A percentile compares a stretch with the other conserved stretches of the same genome.
These are phyloP conservation scores for Panellus pusillus DNA, from an alignment of 768 basidiomycete genomes.

Conservation along the genomic window DNA sequence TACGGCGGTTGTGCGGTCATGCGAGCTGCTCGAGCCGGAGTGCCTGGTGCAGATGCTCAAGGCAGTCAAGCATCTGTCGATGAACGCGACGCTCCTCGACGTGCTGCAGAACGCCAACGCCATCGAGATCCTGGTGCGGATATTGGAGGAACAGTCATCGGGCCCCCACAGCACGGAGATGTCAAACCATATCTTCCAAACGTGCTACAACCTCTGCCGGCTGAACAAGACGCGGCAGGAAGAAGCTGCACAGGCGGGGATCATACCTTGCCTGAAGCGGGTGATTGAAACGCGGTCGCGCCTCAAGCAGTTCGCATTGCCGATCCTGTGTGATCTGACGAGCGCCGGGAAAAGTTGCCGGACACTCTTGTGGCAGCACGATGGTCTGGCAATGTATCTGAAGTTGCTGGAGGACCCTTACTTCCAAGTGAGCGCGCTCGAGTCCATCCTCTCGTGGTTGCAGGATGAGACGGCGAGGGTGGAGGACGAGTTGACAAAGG, in stretches of 20 bases:
- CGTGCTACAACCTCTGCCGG: slow-evolving; percentile 94
- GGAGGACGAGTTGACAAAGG: slow-evolving; percentile 81
- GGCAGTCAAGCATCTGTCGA: slow-evolving; percentile 94
- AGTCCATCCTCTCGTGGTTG: slow-evolving; percentile 89
- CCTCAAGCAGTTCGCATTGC: slow-evolving; percentile 94
- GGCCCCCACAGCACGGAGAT: slow-evolving; percentile 89
- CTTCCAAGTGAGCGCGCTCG: slow-evolving; percentile 90
- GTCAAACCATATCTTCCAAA: slow-evolving; percentile 96
- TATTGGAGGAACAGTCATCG: slow-evolving; percentile 78
- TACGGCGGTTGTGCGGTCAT: slow-evolving; percentile 85
- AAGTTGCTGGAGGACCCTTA: slow-evolving; percentile 81
- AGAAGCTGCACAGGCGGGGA: slow-evolving; percentile 94
- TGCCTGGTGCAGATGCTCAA: slow-evolving; percentile 88
- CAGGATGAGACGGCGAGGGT: slow-evolving; percentile 95
- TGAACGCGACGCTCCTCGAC: slow-evolving; percentile 87
- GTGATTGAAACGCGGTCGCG: slow-evolving; percentile 89
- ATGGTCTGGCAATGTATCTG: slow-evolving; percentile 82
- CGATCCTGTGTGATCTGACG: slow-evolving; percentile 94
- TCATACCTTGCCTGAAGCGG: slow-evolving; percentile 87
- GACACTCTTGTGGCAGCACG: slow-evolving; percentile 88
- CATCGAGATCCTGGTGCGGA: slow-evolving; percentile 84
- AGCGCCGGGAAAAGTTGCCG: slow-evolving; percentile 94
- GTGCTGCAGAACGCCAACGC: slow-evolving; percentile 95
- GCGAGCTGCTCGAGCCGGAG: slow-evolving; percentile 84
- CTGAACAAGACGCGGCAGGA: slow-evolving; percentile 94